A percentile compares a stretch with the other conserved stretches of the same genome.
Conservation (phyloP, 345 rosid genomes). For the Lenwebbia sp. region DNA sequence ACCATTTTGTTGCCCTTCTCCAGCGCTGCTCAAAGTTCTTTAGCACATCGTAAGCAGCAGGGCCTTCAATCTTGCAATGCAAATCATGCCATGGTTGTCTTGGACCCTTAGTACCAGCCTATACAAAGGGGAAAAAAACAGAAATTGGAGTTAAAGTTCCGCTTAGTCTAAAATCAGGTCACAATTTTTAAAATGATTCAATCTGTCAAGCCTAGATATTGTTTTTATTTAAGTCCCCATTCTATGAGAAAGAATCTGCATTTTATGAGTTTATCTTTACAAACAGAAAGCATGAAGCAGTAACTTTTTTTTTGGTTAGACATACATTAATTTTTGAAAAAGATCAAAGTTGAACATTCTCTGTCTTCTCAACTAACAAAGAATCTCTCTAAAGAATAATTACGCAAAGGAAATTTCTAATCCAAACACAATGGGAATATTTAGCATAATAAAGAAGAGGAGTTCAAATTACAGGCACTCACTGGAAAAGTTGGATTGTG, state of each 20-base stretch:
- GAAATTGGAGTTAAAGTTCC: not conserved
- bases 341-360: not conserved
- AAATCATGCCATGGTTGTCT: slow-evolving; percentile 91
- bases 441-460: not conserved
- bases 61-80: slow-evolving; percentile 87
- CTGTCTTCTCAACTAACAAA: not conserved
- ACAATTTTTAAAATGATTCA: not conserved
- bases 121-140: not conserved
- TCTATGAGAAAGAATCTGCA: not conserved
- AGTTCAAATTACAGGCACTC: slow-evolving; percentile 8
- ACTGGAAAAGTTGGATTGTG: slow-evolving; percentile 66
- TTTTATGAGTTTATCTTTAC: not conserved
- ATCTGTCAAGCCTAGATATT: not conserved
- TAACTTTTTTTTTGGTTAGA: not conserved
- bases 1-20: slow-evolving; percentile 75
- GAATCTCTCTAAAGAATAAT: not conserved
- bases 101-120: slow-evolving; percentile 64
- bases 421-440: not conserved
- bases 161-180: not conserved
- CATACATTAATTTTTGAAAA: not conserved
- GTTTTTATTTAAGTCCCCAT: not conserved
- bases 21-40: slow-evolving; percentile 89
- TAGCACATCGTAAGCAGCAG: slow-evolving; percentile 90
- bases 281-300: not conserved
- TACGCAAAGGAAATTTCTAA: not conserved